Base-by-base conservation (phyloP, 2,329 filamentous ascomycete species). In the Pestalotiopsis sp. region DNA sequence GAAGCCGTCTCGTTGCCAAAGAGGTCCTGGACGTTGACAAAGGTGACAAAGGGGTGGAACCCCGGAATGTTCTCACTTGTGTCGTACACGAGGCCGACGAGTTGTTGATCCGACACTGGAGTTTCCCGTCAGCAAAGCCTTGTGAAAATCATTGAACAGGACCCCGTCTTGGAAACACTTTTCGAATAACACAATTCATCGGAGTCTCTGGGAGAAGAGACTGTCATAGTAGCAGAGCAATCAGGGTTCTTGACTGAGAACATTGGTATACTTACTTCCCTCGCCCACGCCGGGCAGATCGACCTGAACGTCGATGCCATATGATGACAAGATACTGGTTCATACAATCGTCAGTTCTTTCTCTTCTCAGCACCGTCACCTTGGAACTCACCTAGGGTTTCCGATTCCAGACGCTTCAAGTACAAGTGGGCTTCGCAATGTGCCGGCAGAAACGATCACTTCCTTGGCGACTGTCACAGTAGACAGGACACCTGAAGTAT, bases 361-460 rank as follows among this genome's bases (percentile, higher is more conserved):
- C 20, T 14, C 36, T n/a, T 9, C 2, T n/a, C 9, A 45, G 14
- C 14, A 39, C 7, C 9, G 20, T 41, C n/a, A 2, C 17, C 39
- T 52, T 13, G 2, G 4, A 4, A 68, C 68, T 64, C 52, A 72
- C 69, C 41, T 61, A 4, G 75, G 68, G 57, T 79, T 77, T 0
- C 86, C 85, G 23, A 88, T 81, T 0, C 85, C 86, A 1, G 85
- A 87, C 9, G 79, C 79, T 68, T 86, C 81, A 0, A 88, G 80
- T 7, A 87, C 80, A 1, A 81, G 76, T 0, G 86, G 85, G 25
- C 31, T 27, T 27, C 38, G 31, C 7, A 23, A 27, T 23, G 56
- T 9, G 2, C 65, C 65, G 1, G 65, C 56, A 6, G 65, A 67
- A 13, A 67, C n/a, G 2, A 67, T 61, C 0, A 61, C 65, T 4